These are phyloP conservation scores for Botryotinia globosa DNA, from an alignment of 2,329 filamentous ascomycete genomes.

Conservation along the genomic window DNA sequence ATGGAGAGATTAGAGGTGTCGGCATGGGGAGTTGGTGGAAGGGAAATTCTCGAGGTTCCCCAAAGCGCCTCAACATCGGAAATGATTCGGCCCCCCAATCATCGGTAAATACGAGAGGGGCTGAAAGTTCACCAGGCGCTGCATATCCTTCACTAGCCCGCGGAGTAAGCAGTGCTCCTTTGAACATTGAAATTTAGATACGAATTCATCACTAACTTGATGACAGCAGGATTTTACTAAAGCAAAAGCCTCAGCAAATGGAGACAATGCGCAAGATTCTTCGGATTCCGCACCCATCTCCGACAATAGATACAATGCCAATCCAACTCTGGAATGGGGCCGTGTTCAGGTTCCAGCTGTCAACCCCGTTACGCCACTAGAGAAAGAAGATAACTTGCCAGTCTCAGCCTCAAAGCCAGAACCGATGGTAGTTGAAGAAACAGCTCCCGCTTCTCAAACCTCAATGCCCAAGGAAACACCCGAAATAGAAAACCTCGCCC, in stretches of 20 bases:
- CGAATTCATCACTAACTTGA: not conserved
- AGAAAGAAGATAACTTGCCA: not conserved
- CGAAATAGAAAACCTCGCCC: not conserved
- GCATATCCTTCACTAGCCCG: not conserved
- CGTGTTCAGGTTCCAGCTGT: not conserved
- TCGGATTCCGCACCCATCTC: not conserved
- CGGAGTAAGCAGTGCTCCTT: not conserved
- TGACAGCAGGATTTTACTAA: not conserved
- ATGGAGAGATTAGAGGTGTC: constrained; percentile 28
- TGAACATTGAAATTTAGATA: not conserved
- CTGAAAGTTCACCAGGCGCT: not conserved
- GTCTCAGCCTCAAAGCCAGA: not conserved
- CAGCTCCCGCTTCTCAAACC: not conserved
- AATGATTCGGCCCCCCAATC: not conserved
- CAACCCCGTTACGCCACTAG: not conserved
- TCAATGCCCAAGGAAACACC: not conserved
- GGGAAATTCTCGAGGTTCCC: not conserved
- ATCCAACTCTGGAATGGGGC: not conserved
- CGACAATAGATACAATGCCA: not conserved
- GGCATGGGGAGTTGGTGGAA: constrained; percentile 34
- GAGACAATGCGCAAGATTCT: not conserved
- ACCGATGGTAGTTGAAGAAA: not conserved
- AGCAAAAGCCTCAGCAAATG: not conserved
- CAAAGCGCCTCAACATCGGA: not conserved
- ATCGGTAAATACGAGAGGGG: not conserved